Percentiles rank a stretch among this genome's conserved stretches.
Conservation (phyloP, 2,329 filamentous ascomycete species). For the Penicillium brasilianum region DNA sequence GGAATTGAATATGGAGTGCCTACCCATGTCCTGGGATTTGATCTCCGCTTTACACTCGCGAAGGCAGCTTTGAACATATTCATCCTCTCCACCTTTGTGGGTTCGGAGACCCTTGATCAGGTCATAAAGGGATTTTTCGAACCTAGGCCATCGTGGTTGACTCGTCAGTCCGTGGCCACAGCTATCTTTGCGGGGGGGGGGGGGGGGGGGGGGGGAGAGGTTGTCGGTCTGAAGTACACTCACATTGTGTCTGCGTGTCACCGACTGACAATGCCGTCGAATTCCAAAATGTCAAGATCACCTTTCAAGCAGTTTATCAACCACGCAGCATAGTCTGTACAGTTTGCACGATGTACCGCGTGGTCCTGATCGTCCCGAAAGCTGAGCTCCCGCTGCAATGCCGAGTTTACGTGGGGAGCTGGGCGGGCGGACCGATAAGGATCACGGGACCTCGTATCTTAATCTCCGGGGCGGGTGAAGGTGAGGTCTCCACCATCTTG, state of each 20-base stretch:
- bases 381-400: constrained; percentile 7
- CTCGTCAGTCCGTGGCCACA: neutral
- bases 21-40: constrained; percentile 89
- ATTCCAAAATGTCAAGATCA: neutral
- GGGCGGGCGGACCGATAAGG: constrained; percentile 24
- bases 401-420: constrained; percentile 15
- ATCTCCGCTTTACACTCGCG: constrained; percentile 96
- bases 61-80: constrained; percentile 90
- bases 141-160: constrained; percentile 63
- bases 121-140: constrained; percentile 98
- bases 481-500: constrained; percentile 8
- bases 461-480: constrained; percentile 2
- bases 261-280: neutral
- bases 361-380: neutral
- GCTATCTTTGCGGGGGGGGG: no score
- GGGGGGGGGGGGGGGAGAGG: no score
- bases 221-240: neutral
- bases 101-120: constrained; percentile 95
- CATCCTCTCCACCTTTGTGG: constrained; percentile 92
- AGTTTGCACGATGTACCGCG: neutral
- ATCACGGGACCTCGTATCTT: constrained; percentile 30
- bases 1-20: constrained; percentile 37
- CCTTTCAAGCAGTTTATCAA: neutral
- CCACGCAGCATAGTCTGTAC: constrained; percentile 5
- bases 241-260: constrained; percentile 4